Evolutionary conservation across 2,329 filamentous ascomycete genomes (phyloP), one percentile per base, ranked within the genome.

Genomic region (Pseudocercospora pini-densiflorae): DNA sequence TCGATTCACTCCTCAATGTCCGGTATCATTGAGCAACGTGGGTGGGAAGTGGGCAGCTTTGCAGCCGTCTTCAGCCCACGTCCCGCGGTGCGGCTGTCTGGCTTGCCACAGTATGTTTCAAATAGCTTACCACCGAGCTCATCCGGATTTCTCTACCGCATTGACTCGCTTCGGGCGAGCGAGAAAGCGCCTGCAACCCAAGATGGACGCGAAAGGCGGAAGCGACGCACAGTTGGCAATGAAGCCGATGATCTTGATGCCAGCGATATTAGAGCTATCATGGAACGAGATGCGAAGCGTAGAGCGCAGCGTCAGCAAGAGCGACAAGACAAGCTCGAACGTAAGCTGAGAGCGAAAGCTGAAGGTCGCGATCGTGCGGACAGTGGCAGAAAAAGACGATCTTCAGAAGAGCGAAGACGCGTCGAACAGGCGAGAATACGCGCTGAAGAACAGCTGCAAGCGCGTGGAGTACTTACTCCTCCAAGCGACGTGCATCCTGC

Each of bases 231-330:
- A 36, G 86, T 91, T 54, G 87, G 89, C 65, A 86, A 87, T 53
- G 77, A 98, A 53, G 95, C 93, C 23, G 92, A 98, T 76, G 90
- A 92, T 66, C 84, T 99, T 62, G 92, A 93, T 79, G 91, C 95
- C 3, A 88, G 90, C 61, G 94, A 93, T 72, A 79, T 99, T 45
- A 87, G 94, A 65, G 92, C 97, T 76, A 84, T 98, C 31, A 90
- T 99, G 87, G 95, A 99, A 73, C 85, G 95, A 66, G 95, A 99
- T 75, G 86, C 90, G 71, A 88, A 94, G 73, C 87, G 95, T 64
- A 88, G 87, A 70, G 92, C 97, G 71, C 88, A 89, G 76, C 94
- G 92, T 79, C 87, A 86, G 61, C 83, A 86, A 64, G 85, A 85
- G 43, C 90, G 94, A 23, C 87, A 89, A 68, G 88, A 92, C 68